Evolutionary conservation across 768 basidiomycete species (phyloP), one percentile per base, ranked within the genome.

Genomic region (Mycena pura): DNA sequence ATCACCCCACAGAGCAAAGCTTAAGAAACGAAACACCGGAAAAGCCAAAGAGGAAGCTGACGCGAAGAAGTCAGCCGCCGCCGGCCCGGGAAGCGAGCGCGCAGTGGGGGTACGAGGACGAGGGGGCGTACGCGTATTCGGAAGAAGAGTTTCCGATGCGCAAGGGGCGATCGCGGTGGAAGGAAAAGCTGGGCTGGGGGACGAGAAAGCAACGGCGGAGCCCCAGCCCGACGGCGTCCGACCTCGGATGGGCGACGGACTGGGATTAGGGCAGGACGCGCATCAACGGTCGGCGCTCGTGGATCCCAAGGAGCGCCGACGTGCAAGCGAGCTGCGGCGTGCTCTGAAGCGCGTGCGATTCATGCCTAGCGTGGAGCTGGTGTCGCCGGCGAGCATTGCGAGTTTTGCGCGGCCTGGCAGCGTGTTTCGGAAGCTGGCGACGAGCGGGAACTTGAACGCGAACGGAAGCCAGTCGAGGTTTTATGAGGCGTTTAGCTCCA

Each of bases 121-220:
- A 45, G 44, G 21, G 44, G 27, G 46, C 34, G 54, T 41, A 38
- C 31, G 32, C 39, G 32, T 22, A 45, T 39, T 64, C 58, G 10
- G 64, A 65, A 22, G 64, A 65, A n/a, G 64, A 62, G 60, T 65
- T 65, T 41, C 64, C 64, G 32, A 65, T 59, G 46, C n/a, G 60
- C 43, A 62, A 54, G 17, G 17, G 41, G 39, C 49, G 19, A 41
- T 63, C 50, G 5, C 28, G 58, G 9, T 65, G 64, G 64, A 28
- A 39, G 34, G 36, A 55, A n/a, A 65, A 49, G 31, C 39, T 65
- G 27, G 17, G 15, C 27, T 58, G 17, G 32, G n/a, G 32, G n/a
- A 43, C 49, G 27, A n/a, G 53, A 11, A 41, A 51, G 22, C 38
- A 34, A 10, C 57, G 43, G 44, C 43, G 38, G 40, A 52, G 56